Conservation (phyloP, 2,329 filamentous ascomycete genomes). For the Ophiostoma australiae region DNA sequence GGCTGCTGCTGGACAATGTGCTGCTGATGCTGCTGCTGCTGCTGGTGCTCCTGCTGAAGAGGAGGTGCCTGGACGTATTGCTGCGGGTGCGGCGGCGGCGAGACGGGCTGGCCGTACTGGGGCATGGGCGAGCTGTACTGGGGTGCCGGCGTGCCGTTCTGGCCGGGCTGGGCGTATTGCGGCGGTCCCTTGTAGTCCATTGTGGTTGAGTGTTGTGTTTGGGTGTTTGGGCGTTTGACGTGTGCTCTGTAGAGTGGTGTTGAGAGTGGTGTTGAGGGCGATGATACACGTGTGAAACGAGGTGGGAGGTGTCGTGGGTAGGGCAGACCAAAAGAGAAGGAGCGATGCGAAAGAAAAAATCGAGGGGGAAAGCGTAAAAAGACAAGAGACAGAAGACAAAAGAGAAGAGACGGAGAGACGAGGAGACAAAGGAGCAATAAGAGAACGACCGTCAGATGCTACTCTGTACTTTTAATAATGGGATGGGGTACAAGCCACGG, state of each 20-base stretch:
- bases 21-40: conserved; percentile 22
- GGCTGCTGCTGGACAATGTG: conserved; percentile 21
- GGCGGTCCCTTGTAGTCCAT: conserved; percentile 31
- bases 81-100: neutral
- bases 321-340: neutral
- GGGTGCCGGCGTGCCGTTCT: conserved; percentile 5
- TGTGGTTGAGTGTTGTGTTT: neutral
- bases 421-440: neutral
- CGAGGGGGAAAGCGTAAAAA: neutral
- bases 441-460: neutral
- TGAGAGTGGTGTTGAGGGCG: neutral
- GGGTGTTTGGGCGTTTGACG: no score
- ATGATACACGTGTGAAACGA: neutral
- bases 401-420: neutral
- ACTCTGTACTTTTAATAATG: neutral
- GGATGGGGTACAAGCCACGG: neutral
- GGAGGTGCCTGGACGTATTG: conserved; percentile 10
- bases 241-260: neutral
- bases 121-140: conserved; percentile 11
- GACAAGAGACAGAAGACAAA: neutral
- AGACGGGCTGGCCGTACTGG: neutral
- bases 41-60: conserved; percentile 15
- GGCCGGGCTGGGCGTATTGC: conserved; percentile 22
- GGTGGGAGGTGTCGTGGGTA: neutral
- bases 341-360: neutral